These are phyloP conservation scores for Coniophora puteana DNA, from an alignment of 1,284 basidiomycete genomes.

Conservation along the genomic window DNA sequence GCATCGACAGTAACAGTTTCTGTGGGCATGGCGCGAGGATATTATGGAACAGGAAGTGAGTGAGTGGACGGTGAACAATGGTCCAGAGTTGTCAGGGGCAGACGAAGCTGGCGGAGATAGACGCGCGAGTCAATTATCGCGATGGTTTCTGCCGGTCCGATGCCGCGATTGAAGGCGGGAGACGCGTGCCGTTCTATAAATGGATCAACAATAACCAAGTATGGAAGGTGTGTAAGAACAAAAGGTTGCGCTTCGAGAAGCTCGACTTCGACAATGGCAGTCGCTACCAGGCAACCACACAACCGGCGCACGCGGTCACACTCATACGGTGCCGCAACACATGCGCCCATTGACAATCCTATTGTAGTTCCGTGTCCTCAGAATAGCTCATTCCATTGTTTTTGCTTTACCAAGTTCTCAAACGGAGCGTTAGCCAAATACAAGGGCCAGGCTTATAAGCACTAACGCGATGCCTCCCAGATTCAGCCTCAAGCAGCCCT, in stretches of 20 bases:
- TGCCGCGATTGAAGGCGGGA: no score
- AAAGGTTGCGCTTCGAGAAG: neutral
- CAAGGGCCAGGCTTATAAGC: slow-evolving; percentile 5
- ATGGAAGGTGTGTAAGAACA: no score
- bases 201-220: no score
- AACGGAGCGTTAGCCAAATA: neutral
- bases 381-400: slow-evolving; percentile 8
- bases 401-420: slow-evolving; percentile 1
- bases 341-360: neutral
- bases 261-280: neutral
- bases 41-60: neutral
- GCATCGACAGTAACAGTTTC: slow-evolving; percentile 16
- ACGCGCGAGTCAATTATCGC: no score
- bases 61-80: neutral
- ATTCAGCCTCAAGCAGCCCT: neutral
- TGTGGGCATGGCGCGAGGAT: slow-evolving; percentile 15
- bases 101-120: no score
- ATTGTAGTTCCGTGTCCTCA: neutral
- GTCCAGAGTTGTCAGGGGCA: no score
- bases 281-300: neutral
- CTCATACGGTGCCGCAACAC: neutral
- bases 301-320: neutral
- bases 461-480: no score
- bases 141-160: no score
- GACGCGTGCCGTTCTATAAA: no score